phyloP scores from a whole-genome alignment of 805 yeast species.

The Yarrowia sp. region DNA sequence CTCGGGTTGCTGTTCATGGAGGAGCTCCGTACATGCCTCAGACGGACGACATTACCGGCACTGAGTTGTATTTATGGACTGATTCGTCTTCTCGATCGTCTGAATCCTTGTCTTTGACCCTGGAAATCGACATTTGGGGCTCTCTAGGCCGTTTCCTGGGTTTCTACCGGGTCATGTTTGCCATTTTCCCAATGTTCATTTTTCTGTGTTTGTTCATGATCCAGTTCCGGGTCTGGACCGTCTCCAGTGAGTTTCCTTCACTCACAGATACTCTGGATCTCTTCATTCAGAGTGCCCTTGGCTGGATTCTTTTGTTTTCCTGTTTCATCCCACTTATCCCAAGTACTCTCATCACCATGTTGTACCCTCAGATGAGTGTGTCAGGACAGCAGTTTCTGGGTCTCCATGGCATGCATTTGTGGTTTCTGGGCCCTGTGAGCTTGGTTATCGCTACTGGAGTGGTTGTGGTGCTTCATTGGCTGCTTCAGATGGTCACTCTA shows the following conservation, averaged over 20 bases:
- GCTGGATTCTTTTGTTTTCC: conserved; percentile 33
- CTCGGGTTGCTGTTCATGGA: conserved; percentile 52
- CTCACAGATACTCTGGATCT: conserved; percentile 48
- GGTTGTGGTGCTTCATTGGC: conserved; percentile 10
- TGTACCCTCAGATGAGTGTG: conserved; percentile 1
- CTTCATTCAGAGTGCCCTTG: conserved; percentile 37
- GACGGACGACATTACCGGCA: conserved; percentile 10
- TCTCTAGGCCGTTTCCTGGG: conserved; percentile 66
- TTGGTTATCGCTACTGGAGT: conserved; percentile 8
- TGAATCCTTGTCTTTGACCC: conserved; percentile 26
- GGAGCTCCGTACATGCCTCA: conserved; percentile 70
- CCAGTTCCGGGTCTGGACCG: conserved; percentile 49
- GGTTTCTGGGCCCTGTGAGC: conserved; percentile 23
- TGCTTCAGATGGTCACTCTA: not conserved
- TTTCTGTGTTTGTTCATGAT: conserved; percentile 50
- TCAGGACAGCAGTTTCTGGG: not conserved
- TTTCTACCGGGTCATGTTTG: conserved; percentile 68
- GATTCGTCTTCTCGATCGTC: conserved; percentile 12
- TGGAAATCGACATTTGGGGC: conserved; percentile 51
- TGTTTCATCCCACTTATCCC: conserved; percentile 37
- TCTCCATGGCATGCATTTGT: not conserved
- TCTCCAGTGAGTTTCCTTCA: conserved; percentile 44
- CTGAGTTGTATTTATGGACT: conserved; percentile 37
- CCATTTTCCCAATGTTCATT: conserved; percentile 63
- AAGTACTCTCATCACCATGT: not conserved